phyloP scores from a whole-genome alignment of 345 rosid genomes.

The Trapa bicornis region DNA sequence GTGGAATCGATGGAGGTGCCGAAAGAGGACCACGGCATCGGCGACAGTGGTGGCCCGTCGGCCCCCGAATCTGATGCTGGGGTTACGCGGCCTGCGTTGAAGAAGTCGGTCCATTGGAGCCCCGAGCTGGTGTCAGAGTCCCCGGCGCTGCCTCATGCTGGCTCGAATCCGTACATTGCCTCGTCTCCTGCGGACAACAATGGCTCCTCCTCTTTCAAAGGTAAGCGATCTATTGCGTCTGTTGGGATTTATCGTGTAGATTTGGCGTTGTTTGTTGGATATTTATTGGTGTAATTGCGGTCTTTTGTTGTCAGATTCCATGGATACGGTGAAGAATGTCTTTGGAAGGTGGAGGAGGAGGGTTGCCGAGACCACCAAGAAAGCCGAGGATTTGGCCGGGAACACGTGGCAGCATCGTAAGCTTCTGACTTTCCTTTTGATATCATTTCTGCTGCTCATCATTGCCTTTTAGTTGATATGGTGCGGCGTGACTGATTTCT shows the following conservation, averaged over 20 bases:
- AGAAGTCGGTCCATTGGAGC: constrained; percentile 10
- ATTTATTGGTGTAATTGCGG: not conserved
- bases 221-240: constrained; percentile 11
- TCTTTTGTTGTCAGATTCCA: constrained; percentile 5
- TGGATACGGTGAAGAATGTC: constrained; percentile 12
- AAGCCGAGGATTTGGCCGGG: constrained; percentile 16
- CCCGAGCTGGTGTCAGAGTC: constrained; percentile 13
- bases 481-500: not conserved
- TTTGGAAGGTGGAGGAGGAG: constrained; percentile 11
- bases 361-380: constrained; percentile 13
- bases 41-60: not conserved
- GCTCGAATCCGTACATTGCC: constrained; percentile 46
- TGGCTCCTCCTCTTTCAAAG: constrained; percentile 38
- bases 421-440: not conserved
- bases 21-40: not conserved
- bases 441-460: not conserved
- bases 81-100: not conserved
- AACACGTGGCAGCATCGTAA: constrained; percentile 16
- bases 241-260: not conserved
- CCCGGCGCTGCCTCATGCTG: constrained; percentile 16
- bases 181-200: constrained; percentile 21
- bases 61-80: too few relatives aligned
- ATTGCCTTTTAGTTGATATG: not conserved
- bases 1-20: not conserved
- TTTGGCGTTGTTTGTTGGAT: not conserved